Base-by-base conservation (phyloP, 2,329 filamentous ascomycete genomes). In the Fusarium sp. region DNA sequence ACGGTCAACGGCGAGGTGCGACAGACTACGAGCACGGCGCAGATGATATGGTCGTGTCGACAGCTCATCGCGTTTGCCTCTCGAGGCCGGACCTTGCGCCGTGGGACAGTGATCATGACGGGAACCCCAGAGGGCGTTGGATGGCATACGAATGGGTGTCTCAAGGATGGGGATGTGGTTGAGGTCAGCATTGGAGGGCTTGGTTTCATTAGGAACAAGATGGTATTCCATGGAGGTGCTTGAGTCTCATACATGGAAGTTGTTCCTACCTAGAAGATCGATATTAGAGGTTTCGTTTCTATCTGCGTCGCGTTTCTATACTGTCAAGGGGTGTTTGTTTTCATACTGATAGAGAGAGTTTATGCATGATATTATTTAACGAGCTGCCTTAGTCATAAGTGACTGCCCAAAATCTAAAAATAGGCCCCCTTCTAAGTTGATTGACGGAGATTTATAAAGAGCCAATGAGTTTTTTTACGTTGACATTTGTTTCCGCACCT, bases 81-180 rank as follows among this genome's bases (percentile, higher is more conserved):
- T 27, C 47, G 59, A 18, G 65, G 65, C 31, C 50, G 58, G 2
- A 67, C 58, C 3, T 29, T 67, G 27, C 65, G 65, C n/a, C 58
- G 57, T n/a, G 65, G 65, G 7, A 67, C 65, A 11, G 10, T 67
- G 47, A 67, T 67, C 20, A 67, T 67, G 65, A 63, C 65, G 1
- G 65, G 65, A 36, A 67, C 58, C 16, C 58, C 58, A 6, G 58
- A 62, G 16, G 58, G 58, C 16, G 65, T 63, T 10, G 65, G 65
- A 31, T 63, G 58, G 50, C 59, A 63, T 40, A 45, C 58, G 16
- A 57, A 57, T 9, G 59, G 59, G 25, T 67, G 50, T 29, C 52
- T 67, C 4, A 47, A 67, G 25, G 47, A 63, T 33, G 59, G 57
- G 9, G 47, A 67, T 16, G 47, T 67, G 11, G 58, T 67, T 2